A percentile compares a stretch with the other conserved stretches of the same genome.
Conservation (phyloP, 148 eudicot species). For the Mesembryanthemum crystallinum region DNA sequence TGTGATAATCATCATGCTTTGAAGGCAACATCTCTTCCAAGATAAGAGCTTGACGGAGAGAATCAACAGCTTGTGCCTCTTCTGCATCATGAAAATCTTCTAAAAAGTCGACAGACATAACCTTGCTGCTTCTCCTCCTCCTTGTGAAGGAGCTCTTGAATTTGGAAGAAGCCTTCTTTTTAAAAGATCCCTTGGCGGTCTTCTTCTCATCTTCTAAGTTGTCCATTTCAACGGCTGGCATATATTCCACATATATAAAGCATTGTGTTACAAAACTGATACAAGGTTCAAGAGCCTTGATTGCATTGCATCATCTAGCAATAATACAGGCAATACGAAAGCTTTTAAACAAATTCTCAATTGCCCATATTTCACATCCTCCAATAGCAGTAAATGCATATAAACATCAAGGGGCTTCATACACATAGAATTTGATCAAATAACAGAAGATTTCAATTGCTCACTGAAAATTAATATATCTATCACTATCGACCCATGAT, state of each 20-base stretch:
- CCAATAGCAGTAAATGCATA: not conserved
- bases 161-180: slow-evolving; percentile 75
- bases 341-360: not conserved
- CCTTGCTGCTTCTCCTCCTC: slow-evolving; percentile 83
- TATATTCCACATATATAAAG: not conserved
- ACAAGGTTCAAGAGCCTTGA: not conserved
- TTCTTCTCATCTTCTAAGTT: slow-evolving; percentile 61
- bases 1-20: slow-evolving; percentile 61
- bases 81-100: slow-evolving; percentile 66
- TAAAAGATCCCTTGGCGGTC: slow-evolving; percentile 63
- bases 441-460: not conserved
- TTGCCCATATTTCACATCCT: not conserved
- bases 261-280: not conserved
- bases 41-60: slow-evolving; percentile 54
- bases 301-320: not conserved
- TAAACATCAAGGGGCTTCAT: slow-evolving; percentile 1
- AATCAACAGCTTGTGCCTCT: slow-evolving; percentile 56
- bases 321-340: not conserved
- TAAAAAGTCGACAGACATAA: slow-evolving; percentile 58
- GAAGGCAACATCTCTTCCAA: slow-evolving; percentile 53
- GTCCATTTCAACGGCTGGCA: slow-evolving; percentile 38
- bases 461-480: no score
- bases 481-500: no score
- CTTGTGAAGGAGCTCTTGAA: slow-evolving; percentile 75
- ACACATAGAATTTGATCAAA: not conserved